Conservation (phyloP, 768 basidiomycete species). For the Kwoniella mangroviensis region DNA sequence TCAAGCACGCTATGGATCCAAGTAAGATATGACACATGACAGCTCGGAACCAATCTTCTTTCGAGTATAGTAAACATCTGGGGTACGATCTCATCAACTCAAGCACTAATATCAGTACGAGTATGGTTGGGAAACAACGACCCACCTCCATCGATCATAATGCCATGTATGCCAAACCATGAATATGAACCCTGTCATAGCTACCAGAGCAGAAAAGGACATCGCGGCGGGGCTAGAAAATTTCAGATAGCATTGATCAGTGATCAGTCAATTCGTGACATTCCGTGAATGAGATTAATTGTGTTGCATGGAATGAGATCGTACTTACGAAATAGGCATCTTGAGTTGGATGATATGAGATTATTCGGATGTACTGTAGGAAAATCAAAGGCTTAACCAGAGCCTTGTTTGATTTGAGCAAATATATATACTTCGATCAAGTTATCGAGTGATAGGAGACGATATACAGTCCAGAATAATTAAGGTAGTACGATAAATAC, state of each 20-base stretch:
- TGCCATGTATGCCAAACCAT: constrained; percentile 51
- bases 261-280: not conserved
- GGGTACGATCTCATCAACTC: not conserved
- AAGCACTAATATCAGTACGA: not conserved
- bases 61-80: constrained; percentile 35
- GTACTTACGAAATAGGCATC: constrained; percentile 19
- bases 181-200: constrained; percentile 36
- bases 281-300: not conserved
- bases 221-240: constrained; percentile 27
- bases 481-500: not conserved
- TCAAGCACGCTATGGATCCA: constrained; percentile 18
- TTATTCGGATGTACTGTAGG: not conserved
- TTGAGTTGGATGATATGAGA: not conserved
- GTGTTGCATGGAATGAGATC: not conserved
- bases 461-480: too few species aligned
- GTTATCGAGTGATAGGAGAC: not conserved
- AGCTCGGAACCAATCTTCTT: constrained; percentile 37
- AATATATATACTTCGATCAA: not conserved
- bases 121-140: not conserved
- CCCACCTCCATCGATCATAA: constrained; percentile 41
- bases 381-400: not conserved
- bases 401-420: not conserved
- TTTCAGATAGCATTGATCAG: not conserved
- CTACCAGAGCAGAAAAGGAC: constrained; percentile 28
- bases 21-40: constrained; percentile 36